Conservation (phyloP, 495 filamentous ascomycete species). For the Evansstolkia leycettana region DNA sequence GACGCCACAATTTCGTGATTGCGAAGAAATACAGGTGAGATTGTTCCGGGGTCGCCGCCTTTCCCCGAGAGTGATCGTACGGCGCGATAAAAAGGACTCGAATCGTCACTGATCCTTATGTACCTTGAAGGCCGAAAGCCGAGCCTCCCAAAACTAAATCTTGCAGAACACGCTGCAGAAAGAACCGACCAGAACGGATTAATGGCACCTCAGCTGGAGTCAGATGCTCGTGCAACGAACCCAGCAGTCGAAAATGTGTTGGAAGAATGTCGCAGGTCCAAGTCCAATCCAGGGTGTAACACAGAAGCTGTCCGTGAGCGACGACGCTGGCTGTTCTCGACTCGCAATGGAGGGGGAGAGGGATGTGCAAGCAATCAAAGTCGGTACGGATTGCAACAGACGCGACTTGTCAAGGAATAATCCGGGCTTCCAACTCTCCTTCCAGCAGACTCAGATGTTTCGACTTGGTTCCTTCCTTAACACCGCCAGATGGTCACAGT, state of each 20-base stretch:
- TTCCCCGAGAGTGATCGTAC: constrained; percentile 40
- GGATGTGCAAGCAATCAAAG: too few relatives aligned
- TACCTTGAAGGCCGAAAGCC: too few relatives aligned
- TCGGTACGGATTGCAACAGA: too few relatives aligned
- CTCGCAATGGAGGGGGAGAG: not conserved
- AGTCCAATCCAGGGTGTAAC: not conserved
- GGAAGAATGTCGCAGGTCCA: not conserved
- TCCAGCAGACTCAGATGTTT: not conserved
- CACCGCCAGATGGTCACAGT: not conserved
- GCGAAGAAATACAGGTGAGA: constrained; percentile 2
- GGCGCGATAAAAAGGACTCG: constrained; percentile 22
- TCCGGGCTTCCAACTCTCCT: not conserved
- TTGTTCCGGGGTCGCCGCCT: constrained; percentile 40
- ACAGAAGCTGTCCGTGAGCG: not conserved
- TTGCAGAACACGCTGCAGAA: not conserved
- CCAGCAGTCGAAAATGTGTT: not conserved
- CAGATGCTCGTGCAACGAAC: constrained; percentile 4
- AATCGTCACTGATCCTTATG: constrained; percentile 12
- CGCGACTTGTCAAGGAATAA: not conserved
- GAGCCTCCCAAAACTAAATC: too few relatives aligned
- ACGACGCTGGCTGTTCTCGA: too few relatives aligned
- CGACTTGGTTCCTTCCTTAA: too few relatives aligned
- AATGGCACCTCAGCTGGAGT: constrained; percentile 5
- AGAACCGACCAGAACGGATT: not conserved
- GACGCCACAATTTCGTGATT: constrained; percentile 12